These are phyloP conservation scores for Pseudofabraea citricarpa DNA, from an alignment of 2,329 filamentous ascomycete genomes.

Conservation along the genomic window DNA sequence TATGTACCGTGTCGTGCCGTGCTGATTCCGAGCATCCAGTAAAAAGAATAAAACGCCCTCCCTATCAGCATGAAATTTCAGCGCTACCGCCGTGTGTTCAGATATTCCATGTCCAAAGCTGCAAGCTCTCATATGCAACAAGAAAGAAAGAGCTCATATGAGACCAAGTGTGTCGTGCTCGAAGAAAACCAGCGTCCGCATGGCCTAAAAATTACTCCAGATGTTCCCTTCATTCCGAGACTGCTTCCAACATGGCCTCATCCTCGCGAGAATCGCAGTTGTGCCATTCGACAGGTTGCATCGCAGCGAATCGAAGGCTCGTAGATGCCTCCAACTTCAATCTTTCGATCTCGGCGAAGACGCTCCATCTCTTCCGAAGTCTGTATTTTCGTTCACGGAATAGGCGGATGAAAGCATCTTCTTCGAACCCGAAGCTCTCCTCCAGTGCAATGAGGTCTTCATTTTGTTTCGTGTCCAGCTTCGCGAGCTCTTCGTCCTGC, in stretches of 20 bases:
- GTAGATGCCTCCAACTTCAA: slow-evolving; percentile 44
- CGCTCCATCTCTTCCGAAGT: slow-evolving; percentile 45
- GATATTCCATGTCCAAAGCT: too few species aligned
- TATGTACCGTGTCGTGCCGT: too few species aligned
- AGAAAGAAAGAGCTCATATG: too few species aligned
- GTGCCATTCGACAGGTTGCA: slow-evolving; percentile 37
- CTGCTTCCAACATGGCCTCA: slow-evolving; percentile 12
- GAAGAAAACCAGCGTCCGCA: too few species aligned
- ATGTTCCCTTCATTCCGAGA: slow-evolving; percentile 15
- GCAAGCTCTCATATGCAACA: too few species aligned
- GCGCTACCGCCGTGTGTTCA: too few species aligned
- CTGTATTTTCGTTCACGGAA: slow-evolving; percentile 41
- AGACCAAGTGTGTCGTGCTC: too few species aligned
- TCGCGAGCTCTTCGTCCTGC: slow-evolving; percentile 47
- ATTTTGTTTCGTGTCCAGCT: slow-evolving; percentile 39
- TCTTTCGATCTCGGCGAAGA: slow-evolving; percentile 48
- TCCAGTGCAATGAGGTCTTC: slow-evolving; percentile 45
- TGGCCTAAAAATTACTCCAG: too few species aligned
- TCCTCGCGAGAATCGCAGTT: slow-evolving; percentile 10
- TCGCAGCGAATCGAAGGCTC: slow-evolving; percentile 36
- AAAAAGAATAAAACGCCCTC: too few species aligned
- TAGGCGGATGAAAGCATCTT: slow-evolving; percentile 38
- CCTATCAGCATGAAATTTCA: too few species aligned
- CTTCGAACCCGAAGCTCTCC: slow-evolving; percentile 43
- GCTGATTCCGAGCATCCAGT: too few species aligned